Percentiles rank a stretch among this genome's conserved stretches.
Evolutionary conservation across 148 eudicot genomes (phyloP).

Genomic region (Heliosperma pusillum): DNA sequence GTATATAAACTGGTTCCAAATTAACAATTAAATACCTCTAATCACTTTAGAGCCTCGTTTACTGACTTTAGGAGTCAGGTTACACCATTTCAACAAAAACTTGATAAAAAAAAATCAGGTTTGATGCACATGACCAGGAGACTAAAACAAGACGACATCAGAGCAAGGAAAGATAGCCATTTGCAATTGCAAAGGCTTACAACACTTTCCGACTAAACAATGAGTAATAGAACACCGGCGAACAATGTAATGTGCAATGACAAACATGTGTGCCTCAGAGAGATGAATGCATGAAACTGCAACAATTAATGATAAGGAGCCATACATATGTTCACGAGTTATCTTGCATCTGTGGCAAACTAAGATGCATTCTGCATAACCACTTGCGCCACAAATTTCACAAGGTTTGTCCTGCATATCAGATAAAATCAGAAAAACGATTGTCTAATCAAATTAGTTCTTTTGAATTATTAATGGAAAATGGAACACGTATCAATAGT

Average conservation of each 20-base stretch:
- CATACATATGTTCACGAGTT: constrained; percentile 28
- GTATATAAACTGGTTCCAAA: no score
- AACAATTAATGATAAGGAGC: neutral
- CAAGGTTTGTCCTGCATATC: constrained; percentile 33
- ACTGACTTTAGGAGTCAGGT: no score
- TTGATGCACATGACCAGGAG: neutral
- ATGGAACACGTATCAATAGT: constrained; percentile 6
- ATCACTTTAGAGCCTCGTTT: no score
- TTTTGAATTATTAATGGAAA: neutral
- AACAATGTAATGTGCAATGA: neutral
- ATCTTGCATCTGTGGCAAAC: constrained; percentile 28
- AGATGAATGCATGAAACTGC: constrained; percentile 4
- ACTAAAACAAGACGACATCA: neutral
- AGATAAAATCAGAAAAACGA: neutral
- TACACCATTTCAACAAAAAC: neutral
- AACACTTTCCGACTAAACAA: neutral
- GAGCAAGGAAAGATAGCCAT: neutral
- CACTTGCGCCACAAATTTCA: constrained; percentile 30
- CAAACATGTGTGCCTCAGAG: neutral
- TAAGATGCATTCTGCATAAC: constrained; percentile 14
- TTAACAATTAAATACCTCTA: no score
- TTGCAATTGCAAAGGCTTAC: neutral
- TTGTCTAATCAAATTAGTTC: neutral
- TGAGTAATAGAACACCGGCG: neutral
- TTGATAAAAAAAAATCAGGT: neutral